Evolutionary conservation across 2,329 filamentous ascomycete genomes (phyloP), one percentile per base, ranked within the genome.

Genomic region (Aspergillus fumigatus): DNA sequence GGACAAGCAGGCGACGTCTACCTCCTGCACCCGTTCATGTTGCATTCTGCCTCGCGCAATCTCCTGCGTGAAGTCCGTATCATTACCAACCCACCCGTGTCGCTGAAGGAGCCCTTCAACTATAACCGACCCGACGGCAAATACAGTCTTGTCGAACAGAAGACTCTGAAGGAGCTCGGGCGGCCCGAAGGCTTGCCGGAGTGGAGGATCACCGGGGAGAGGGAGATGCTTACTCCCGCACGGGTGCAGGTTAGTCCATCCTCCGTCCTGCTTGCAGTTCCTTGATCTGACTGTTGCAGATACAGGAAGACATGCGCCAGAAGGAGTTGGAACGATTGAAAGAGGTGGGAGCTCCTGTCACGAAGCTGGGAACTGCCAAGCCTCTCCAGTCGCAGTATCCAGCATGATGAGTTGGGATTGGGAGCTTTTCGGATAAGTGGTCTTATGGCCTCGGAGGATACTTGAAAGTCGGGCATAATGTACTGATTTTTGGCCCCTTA

Each of bases 81-180:
- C 35, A 84, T 84, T 62, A 84, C 80, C 3, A 84, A 84, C 57
- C 81, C 81, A 4, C 79, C 80, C 0, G 79, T 83, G 1, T 73
- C 72, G 3, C 66, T 84, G 32, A 80, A 75, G 41, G 70, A 79
- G 60, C 80, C 81, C 0, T 84, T 84, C 66, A 65, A 73, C 14
- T 80, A 82, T 57, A 74, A 81, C 58, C 72, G 80, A 3, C 62
- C 70, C 19, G 75, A 81, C 59, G 65, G 60, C 25, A 50, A 75
- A 4, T 83, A 81, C 60, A 82, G 79, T 56, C 62, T 79, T 4
- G 80, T 84, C 3, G 81, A 84, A 67, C 65, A 65, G 59, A 83
- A 82, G 69, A 83, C 81, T 1, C 66, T 84, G 59, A 68, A 65
- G 35, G 77, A 75, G 25, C 59, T 84, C 17, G 79, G 79, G 0